Base-by-base conservation (phyloP, 495 filamentous ascomycete species). In the Cairneyella variabilis region DNA sequence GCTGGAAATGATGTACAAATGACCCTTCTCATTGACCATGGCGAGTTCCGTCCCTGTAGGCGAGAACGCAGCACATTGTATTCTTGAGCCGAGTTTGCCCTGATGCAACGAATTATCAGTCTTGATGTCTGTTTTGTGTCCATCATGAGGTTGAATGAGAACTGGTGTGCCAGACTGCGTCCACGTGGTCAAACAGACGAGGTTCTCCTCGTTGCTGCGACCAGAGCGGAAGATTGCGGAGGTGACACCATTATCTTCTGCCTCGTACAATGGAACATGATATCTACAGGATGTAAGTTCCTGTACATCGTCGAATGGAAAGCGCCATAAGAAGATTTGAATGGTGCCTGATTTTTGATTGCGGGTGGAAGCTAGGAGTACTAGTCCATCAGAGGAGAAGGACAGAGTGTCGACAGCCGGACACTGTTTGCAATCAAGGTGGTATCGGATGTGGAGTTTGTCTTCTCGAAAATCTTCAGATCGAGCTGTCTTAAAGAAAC, bases 161-260 rank as follows among this genome's bases (percentile, higher is more conserved):
- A 71, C 34, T 2, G 68, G 68, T 11, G 54, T 61, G 2, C 68
- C 68, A 7, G 63, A 69, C 32, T 69, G 68, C 3, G 68, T 71
- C 68, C 68, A 71, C 1, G 66, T 69, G 3, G 60, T 68, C 14
- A 71, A 53, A 43, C 68, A 71, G 28, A 71, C 49, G 9, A 71
- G 37, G 36, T 60, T 59, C 3, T 66, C 63, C 28, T 67, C 61
- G 10, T 46, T 61, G 14, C 64, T 46, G 25, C 17, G 3, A 3
- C 58, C 63, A 3, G 65, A 54, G 0, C 66, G 61, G 37, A 64
- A 65, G 14, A 66, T 64, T 1, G 62, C 66, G 4, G 66, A 61
- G 0, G 65, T 59, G 1, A 69, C 44, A 9, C 68, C 68, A 28
- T 66, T 66, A 48, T 71, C 68, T 55, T 71, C 68, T 0, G 61